A percentile compares a stretch with the other conserved stretches of the same genome.
Conservation (phyloP, 148 eudicot genomes). For the Pouteria glomerata region DNA sequence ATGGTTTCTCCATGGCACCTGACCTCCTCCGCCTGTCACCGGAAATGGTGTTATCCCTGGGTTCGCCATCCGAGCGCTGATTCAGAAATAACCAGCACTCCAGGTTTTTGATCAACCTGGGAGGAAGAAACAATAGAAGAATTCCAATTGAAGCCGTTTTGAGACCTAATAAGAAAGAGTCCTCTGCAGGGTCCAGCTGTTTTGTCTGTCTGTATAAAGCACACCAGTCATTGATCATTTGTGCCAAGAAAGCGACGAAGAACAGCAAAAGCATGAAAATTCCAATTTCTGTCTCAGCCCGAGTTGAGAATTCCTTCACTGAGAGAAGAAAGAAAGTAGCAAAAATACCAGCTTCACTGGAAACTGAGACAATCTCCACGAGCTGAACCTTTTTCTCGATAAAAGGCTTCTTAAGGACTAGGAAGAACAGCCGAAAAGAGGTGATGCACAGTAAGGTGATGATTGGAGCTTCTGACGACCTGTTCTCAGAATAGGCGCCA, state of each 20-base stretch:
- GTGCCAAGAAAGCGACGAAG: constrained; percentile 42
- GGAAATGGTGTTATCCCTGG: constrained; percentile 15
- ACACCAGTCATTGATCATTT: constrained; percentile 68
- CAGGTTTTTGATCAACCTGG: constrained; percentile 34
- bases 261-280: constrained; percentile 56
- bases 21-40: constrained; percentile 35
- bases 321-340: constrained; percentile 41
- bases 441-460: constrained; percentile 55
- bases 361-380: constrained; percentile 75
- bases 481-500: constrained; percentile 42
- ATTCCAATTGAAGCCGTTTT: constrained; percentile 52
- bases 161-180: constrained; percentile 48
- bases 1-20: constrained; percentile 45
- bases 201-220: constrained; percentile 61
- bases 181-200: constrained; percentile 44
- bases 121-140: constrained; percentile 44
- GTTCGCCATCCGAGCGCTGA: constrained; percentile 13
- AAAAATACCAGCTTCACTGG: constrained; percentile 57
- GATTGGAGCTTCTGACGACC: constrained; percentile 42
- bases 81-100: constrained; percentile 28
- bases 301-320: constrained; percentile 28
- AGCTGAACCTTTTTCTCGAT: constrained; percentile 87
- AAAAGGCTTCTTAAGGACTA: constrained; percentile 87
- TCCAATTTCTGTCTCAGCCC: constrained; percentile 42
- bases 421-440: constrained; percentile 80